Evolutionary conservation across 2,329 filamentous ascomycete species (phyloP).

Genomic region (Ophiostoma ips): DNA sequence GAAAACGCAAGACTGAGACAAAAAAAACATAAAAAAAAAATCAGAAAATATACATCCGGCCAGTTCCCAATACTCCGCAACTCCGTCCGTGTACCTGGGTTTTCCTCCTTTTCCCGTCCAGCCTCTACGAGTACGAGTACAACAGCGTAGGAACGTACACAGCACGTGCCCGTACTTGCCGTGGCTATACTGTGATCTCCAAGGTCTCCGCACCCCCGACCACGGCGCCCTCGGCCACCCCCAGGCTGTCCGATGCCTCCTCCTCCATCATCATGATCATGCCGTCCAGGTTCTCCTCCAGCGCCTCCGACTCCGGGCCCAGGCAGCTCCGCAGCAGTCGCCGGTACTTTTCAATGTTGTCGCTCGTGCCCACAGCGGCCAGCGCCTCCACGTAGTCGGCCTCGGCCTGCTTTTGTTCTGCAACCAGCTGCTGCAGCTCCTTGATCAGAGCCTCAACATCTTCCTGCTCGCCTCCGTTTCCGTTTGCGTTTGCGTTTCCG

Average conservation of each 20-base stretch:
- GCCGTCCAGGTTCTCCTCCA: slow-evolving; percentile 50
- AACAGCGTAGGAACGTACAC: too few species aligned
- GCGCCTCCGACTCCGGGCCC: slow-evolving; percentile 52
- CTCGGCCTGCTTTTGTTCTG: slow-evolving; percentile 49
- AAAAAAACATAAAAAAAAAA: too few species aligned
- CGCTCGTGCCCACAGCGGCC: slow-evolving; percentile 54
- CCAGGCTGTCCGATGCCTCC: slow-evolving; percentile 32
- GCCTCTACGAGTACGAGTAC: too few species aligned
- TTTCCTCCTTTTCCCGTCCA: too few species aligned
- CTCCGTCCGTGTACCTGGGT: too few species aligned
- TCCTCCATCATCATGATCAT: slow-evolving; percentile 51
- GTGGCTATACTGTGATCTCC: slow-evolving; percentile 10
- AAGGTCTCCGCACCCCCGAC: slow-evolving; percentile 4
- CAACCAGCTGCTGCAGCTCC: slow-evolving; percentile 41
- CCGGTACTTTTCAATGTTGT: slow-evolving; percentile 61
- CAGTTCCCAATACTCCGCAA: too few species aligned
- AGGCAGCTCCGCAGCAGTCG: slow-evolving; percentile 55
- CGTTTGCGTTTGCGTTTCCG: slow-evolving; percentile 35
- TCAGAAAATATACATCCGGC: too few species aligned
- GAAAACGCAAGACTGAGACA: too few species aligned
- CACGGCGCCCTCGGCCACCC: not conserved
- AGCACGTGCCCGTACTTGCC: too few species aligned
- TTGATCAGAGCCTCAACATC: not conserved
- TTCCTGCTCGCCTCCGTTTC: slow-evolving; percentile 15
- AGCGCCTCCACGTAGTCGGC: slow-evolving; percentile 55